phyloP scores from a whole-genome alignment of 1,139 yeast genomes.

The Debaryomyces robertsiae region DNA sequence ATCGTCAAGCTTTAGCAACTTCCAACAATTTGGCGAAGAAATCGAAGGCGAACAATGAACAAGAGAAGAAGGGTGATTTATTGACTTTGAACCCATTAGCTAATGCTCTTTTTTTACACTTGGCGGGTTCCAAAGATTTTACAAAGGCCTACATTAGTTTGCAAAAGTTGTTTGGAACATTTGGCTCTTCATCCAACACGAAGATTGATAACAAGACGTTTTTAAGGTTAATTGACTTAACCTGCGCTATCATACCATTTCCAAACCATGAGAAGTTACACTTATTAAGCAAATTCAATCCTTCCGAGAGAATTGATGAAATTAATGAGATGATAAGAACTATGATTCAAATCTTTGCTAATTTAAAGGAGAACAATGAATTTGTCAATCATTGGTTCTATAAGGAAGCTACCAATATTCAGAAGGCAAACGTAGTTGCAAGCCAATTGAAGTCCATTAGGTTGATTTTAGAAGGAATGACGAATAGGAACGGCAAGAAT shows the following conservation, averaged over 20 bases:
- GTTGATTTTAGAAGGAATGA: constrained; percentile 55
- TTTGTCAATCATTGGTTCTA: constrained; percentile 51
- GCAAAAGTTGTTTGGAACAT: constrained; percentile 33
- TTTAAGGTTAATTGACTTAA: constrained; percentile 52
- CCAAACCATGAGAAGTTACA: constrained; percentile 49
- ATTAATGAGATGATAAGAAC: constrained; percentile 35
- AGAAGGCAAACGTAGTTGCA: constrained; percentile 59
- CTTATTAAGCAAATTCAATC: constrained; percentile 39
- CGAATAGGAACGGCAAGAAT: constrained; percentile 24
- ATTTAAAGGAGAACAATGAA: constrained; percentile 34
- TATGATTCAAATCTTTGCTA: constrained; percentile 38
- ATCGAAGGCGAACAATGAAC: constrained; percentile 14
- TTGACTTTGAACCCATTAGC: constrained; percentile 63
- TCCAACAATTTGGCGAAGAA: constrained; percentile 11
- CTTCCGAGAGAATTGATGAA: constrained; percentile 35
- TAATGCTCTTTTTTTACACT: constrained; percentile 57
- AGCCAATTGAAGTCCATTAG: constrained; percentile 62
- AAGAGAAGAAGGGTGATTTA: constrained; percentile 30
- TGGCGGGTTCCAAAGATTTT: constrained; percentile 49
- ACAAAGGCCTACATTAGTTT: constrained; percentile 43
- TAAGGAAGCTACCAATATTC: constrained; percentile 53
- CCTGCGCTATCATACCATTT: constrained; percentile 63
- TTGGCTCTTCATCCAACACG: constrained; percentile 24
- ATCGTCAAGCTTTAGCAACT: constrained; percentile 30
- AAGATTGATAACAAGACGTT: constrained; percentile 32